phyloP scores from a whole-genome alignment of 148 eudicot genomes.

The Camellia japonica region DNA sequence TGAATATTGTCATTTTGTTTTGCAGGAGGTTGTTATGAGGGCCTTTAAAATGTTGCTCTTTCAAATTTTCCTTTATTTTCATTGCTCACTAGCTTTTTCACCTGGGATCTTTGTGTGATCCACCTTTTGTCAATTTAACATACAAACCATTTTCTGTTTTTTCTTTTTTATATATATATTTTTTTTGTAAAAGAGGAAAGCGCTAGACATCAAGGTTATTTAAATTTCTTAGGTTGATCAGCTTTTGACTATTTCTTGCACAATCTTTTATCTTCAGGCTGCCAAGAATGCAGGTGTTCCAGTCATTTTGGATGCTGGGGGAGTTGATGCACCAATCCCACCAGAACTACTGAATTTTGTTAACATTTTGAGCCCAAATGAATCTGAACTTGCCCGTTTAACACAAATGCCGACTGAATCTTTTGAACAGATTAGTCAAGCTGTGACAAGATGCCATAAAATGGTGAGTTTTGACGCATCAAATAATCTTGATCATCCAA shows the following conservation, averaged over 20 bases:
- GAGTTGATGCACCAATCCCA: constrained; percentile 71
- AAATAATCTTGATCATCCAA: constrained; percentile 1
- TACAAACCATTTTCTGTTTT: neutral
- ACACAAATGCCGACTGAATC: constrained; percentile 75
- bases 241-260: neutral
- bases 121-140: neutral
- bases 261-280: constrained; percentile 36
- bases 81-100: no score
- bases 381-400: constrained; percentile 84
- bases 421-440: constrained; percentile 69
- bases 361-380: constrained; percentile 78
- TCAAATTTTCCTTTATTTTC: no score
- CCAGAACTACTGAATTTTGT: constrained; percentile 43
- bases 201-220: neutral
- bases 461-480: constrained; percentile 45
- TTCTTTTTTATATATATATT: neutral
- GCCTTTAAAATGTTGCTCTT: no score
- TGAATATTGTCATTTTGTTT: no score
- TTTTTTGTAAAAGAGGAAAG: neutral
- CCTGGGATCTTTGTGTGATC: no score
- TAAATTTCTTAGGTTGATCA: neutral
- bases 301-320: constrained; percentile 76
- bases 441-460: constrained; percentile 67
- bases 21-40: no score
- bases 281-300: constrained; percentile 66